Evolutionary conservation across 768 basidiomycete species (phyloP).

Genomic region (Mycena galericulata): DNA sequence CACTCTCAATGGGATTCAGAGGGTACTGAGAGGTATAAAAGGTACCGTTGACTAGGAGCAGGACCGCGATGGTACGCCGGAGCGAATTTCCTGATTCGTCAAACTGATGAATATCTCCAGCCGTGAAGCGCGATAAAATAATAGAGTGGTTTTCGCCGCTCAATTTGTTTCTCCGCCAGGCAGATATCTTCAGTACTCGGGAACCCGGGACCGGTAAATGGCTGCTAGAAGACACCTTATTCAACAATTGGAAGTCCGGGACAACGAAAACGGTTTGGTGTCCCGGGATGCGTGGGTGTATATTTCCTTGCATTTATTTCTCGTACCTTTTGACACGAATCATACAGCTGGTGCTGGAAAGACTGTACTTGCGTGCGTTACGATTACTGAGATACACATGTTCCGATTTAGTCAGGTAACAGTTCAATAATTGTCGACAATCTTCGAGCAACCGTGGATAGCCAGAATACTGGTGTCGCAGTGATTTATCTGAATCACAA

Average conservation of each 20-base stretch:
- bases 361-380: constrained; percentile 11
- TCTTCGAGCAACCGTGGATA: not conserved
- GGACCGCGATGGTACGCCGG: too few species aligned
- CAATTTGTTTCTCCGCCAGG: not conserved
- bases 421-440: constrained; percentile 15
- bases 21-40: too few species aligned
- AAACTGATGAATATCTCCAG: too few species aligned
- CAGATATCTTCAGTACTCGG: not conserved
- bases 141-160: constrained; percentile 11
- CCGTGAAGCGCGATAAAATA: constrained; percentile 3
- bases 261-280: not conserved
- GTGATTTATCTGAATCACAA: constrained; percentile 9
- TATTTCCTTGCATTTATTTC: not conserved
- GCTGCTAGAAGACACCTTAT: not conserved
- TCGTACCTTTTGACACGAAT: not conserved
- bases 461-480: constrained; percentile 2
- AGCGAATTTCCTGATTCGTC: too few species aligned
- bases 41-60: too few species aligned
- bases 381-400: not conserved
- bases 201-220: constrained; percentile 11
- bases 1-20: too few species aligned
- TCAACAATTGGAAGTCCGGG: constrained; percentile 5
- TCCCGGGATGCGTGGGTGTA: constrained; percentile 10
- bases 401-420: not conserved
- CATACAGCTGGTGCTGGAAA: constrained; percentile 18